Evolutionary conservation across 2,329 filamentous ascomycete genomes (phyloP), one percentile per base, ranked within the genome.

Genomic region (Bipolaris zeicola): DNA sequence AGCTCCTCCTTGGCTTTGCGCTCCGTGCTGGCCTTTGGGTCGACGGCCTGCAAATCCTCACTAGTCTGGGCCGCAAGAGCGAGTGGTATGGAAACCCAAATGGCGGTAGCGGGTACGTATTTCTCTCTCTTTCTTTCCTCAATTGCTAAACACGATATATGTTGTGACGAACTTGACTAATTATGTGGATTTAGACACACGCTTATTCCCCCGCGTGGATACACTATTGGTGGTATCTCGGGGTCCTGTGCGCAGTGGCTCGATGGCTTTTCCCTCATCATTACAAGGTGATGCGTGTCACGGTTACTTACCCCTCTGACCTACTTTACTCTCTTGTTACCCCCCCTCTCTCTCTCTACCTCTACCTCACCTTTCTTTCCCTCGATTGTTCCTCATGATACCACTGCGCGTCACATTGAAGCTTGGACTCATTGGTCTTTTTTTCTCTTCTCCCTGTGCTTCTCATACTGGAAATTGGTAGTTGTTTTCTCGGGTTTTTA

Each of bases 11-110:
- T 57, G 95, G 95, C 7, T 97, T 99, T 74, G 85, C 89, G 66
- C 81, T 98, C 49, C 84, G 92, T 63, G 87, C 89, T 47, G 92
- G 91, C 20, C 81, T 85, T 57, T 95, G 90, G 87, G 89, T 98
- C 63, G 92, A 97, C 73, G 94, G 88, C 11, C 84, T 98, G 50
- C 92, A 96, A 73, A 88, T 98, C 61, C 79, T 97, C 76, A 98
- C 95, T 1, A 97, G 88, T 68, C 79, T 91, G 58, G 93, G 93
- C n/a, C 85, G 93, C 67, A 90, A 89, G 74, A 97, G 94, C 33
- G 86, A 88, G 52, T 79, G 96, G 58, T 98, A 88, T 81, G 95
- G 95, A 57, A 95, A 96, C 66, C 77, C 87, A 10, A 81, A 82
- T 63, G 92, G 92, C 52, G 93, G 93, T 62, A 89, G 89, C 71